Percentiles rank a stretch among this genome's conserved stretches.
Conservation (phyloP, 495 filamentous ascomycete genomes). For the Pyrenula massariospora region DNA sequence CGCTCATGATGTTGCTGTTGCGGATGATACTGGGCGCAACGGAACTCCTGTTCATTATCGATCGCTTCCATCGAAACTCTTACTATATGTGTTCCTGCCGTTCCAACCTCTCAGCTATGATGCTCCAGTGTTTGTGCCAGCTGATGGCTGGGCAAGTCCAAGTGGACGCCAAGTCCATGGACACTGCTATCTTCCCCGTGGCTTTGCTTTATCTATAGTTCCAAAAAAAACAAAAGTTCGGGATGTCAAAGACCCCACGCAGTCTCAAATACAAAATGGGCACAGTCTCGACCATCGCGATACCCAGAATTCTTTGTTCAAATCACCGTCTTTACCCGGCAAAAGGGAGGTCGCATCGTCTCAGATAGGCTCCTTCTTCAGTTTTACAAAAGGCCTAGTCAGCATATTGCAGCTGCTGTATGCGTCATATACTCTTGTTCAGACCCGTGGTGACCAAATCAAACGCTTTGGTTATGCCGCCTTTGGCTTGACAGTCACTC, state of each 20-base stretch:
- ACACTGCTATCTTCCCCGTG: background rate
- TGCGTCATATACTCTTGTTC: conserved; percentile 22
- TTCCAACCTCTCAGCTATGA: background rate
- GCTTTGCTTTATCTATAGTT: background rate
- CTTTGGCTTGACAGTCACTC: conserved; percentile 29
- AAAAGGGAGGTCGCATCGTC: background rate
- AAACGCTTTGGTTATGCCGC: conserved; percentile 29
- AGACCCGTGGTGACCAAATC: conserved; percentile 23
- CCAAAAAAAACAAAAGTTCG: background rate
- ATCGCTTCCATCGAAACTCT: no score
- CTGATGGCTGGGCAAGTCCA: background rate
- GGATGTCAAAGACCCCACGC: background rate
- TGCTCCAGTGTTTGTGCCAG: background rate
- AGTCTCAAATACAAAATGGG: background rate
- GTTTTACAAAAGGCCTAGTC: conserved; percentile 17
- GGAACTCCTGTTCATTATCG: no score
- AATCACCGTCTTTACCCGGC: background rate
- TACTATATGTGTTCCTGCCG: background rate
- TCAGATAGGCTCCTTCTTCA: conserved; percentile 6
- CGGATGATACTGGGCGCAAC: no score
- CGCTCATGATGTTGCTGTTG: no score
- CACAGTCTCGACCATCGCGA: background rate
- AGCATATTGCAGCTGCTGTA: conserved; percentile 28
- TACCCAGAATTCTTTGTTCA: background rate
- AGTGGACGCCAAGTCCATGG: background rate